Base-by-base conservation (phyloP, 768 basidiomycete genomes). In the Scleroderma bovista region DNA sequence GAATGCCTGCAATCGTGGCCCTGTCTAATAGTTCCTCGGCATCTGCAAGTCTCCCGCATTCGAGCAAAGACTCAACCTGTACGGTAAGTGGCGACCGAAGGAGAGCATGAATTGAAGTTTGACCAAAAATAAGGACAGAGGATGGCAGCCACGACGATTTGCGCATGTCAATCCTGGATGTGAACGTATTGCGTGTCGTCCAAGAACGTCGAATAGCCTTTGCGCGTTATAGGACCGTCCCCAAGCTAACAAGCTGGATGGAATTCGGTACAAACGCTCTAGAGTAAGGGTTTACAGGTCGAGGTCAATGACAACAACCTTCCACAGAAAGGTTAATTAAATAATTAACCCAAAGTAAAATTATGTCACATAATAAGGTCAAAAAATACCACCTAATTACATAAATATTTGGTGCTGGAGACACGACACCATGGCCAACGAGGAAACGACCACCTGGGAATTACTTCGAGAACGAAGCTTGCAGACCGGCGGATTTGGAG, bases 61-160 rank as follows among this genome's bases (percentile, higher is more conserved):
- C 77, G 16, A 92, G 72, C 31, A 89, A 65, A 0, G 81, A 75
- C 55, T 88, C 86, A 19, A 80, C 77, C 63, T 88, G 88, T 1
- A 85, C 81, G 46, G 84, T 80, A 39, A 86, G 72, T 0, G 87
- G 86, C 5, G 85, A 80, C 0, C 83, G 84, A 9, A 87, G 75
- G 13, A 90, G 75, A 3, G 86, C 80, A 38, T 82, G 73, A 13
- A 90, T 64, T 8, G 78, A 79, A 56, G 78, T 79, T 36, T 72
- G 59, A 8, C 80, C 81, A 31, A 86, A 72, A 4, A 90, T 69
- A 37, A 91, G 78, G 23, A 88, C 70, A 26, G 73, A 75, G n/a
- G 87, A 86, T 50, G 80, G 81, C 53, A 81, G 80, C 71, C 81
- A 84, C 31, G 74, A 72, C 16, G 63, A 41, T 46, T 38, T 58